These are phyloP conservation scores for Sordariomycetes sp. DNA, from an alignment of 2,329 filamentous ascomycete genomes.

Conservation along the genomic window DNA sequence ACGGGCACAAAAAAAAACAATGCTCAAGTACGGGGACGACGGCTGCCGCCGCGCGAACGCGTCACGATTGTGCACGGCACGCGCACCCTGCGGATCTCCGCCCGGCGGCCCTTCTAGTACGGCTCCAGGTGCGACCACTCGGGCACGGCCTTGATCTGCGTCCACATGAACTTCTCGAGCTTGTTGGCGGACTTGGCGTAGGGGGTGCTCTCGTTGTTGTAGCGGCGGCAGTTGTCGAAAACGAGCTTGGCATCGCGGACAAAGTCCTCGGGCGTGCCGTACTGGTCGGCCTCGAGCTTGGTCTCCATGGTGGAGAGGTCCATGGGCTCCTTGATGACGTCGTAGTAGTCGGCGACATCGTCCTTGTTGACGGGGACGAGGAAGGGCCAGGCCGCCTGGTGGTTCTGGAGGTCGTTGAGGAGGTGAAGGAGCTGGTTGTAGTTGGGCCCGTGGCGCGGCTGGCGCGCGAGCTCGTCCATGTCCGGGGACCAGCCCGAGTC, in stretches of 20 bases:
- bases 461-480: constrained; percentile 93
- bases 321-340: constrained; percentile 97
- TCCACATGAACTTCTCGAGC: constrained; percentile 91
- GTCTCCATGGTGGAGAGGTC: constrained; percentile 91
- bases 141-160: constrained; percentile 79
- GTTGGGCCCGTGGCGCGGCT: constrained; percentile 90
- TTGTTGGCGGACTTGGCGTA: constrained; percentile 95
- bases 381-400: constrained; percentile 90
- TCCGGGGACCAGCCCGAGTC: constrained; percentile 91
- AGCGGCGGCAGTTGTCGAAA: constrained; percentile 89
- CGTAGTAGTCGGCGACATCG: constrained; percentile 97
- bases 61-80: neutral
- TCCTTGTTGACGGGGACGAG: constrained; percentile 87
- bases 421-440: constrained; percentile 90
- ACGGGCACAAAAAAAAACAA: neutral
- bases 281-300: constrained; percentile 89
- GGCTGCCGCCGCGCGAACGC: neutral
- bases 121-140: constrained; percentile 69
- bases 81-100: neutral
- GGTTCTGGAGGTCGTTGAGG: constrained; percentile 91
- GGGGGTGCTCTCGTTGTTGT: constrained; percentile 90
- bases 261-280: constrained; percentile 86
- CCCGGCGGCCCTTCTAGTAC: constrained; percentile 17
- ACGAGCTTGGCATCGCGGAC: constrained; percentile 79
- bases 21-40: neutral